Evolutionary conservation across 352 stramenopile species (phyloP).

Genomic region (Bremia lactucae): DNA sequence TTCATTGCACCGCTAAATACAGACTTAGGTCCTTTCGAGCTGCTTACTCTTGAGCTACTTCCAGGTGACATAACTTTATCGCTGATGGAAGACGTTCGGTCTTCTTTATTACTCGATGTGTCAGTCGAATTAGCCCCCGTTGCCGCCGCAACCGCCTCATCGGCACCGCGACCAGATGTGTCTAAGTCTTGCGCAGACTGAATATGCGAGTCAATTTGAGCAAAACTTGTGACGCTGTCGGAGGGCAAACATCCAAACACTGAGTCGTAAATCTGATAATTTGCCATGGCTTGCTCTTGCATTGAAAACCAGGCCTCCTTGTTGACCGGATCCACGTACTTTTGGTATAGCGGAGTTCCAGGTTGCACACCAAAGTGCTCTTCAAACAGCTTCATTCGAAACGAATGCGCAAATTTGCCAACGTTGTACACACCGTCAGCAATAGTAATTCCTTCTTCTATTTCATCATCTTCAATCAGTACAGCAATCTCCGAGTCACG

Average conservation of each 20-base stretch:
- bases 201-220: conserved; percentile 53
- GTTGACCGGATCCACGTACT: conserved; percentile 50
- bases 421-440: conserved; percentile 35
- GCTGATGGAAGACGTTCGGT: conserved; percentile 18
- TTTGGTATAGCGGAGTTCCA: conserved; percentile 36
- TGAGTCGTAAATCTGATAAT: conserved; percentile 75
- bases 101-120: conserved; percentile 13
- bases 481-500: conserved; percentile 84
- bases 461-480: conserved; percentile 67
- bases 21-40: conserved; percentile 21
- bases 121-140: conserved; percentile 12
- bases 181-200: conserved; percentile 20
- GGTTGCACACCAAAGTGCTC: conserved; percentile 68
- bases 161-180: conserved; percentile 20
- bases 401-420: conserved; percentile 75
- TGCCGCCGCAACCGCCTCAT: conserved; percentile 16
- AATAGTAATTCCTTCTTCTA: conserved; percentile 44
- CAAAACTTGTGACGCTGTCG: conserved; percentile 57
- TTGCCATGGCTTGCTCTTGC: conserved; percentile 77
- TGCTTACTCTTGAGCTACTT: conserved; percentile 11
- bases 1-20: conserved; percentile 51
- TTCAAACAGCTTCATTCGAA: conserved; percentile 81
- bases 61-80: conserved; percentile 10
- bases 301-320: conserved; percentile 70
- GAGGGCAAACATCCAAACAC: conserved; percentile 74